phyloP scores from a whole-genome alignment of 345 rosid species.

The Corchorus olitorius region DNA sequence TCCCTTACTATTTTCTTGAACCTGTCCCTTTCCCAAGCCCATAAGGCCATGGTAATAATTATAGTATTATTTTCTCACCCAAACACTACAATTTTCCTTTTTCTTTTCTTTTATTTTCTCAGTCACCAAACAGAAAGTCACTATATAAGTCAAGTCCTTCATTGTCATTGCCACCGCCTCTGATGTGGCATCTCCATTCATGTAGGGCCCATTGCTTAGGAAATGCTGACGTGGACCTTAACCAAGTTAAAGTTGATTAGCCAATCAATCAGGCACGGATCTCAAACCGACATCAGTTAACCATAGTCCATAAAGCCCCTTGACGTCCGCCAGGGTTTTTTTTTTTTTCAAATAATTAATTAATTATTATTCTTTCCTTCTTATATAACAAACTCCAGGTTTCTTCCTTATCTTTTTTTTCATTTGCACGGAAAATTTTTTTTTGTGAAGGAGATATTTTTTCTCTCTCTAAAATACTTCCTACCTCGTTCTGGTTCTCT shows the following conservation, averaged over 20 bases:
- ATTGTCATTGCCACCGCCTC: not conserved
- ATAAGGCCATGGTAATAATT: not conserved
- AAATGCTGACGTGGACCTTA: conserved; percentile 22
- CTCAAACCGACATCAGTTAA: conserved; percentile 23
- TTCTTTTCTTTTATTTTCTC: not conserved
- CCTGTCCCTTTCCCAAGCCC: not conserved
- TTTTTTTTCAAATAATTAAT: too few species aligned
- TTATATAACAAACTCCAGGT: not conserved
- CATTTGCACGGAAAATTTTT: not conserved
- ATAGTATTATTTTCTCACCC: not conserved
- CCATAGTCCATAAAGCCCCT: conserved; percentile 14
- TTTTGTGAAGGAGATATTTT: not conserved
- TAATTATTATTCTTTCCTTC: not conserved
- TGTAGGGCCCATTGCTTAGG: not conserved
- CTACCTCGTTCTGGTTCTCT: not conserved
- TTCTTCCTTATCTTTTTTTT: not conserved
- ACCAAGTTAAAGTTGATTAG: not conserved
- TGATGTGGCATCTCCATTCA: conserved; percentile 7
- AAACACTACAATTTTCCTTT: not conserved
- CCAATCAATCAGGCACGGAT: conserved; percentile 26
- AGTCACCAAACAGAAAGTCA: not conserved
- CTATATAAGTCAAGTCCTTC: not conserved
- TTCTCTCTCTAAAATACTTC: not conserved
- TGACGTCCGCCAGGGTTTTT: conserved; percentile 34
- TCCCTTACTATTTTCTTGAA: not conserved